Evolutionary conservation across 345 rosid species (phyloP).

Genomic region (Lumnitzera littorea): DNA sequence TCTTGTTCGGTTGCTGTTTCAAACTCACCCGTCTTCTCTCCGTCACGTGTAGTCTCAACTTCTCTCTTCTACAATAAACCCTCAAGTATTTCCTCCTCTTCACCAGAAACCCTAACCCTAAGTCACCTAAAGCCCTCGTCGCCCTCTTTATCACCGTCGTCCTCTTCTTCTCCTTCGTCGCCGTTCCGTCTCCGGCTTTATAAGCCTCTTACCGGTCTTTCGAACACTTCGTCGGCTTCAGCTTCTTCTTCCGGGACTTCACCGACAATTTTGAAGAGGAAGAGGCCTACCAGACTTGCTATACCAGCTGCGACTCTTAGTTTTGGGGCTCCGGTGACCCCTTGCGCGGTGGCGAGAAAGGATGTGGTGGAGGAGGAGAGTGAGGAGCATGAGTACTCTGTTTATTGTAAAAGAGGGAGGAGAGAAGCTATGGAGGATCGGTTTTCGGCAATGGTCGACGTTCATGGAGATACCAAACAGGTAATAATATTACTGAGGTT

Average conservation of each 20-base stretch:
- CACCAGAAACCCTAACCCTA: constrained; percentile 35
- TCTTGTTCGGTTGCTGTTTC: constrained; percentile 67
- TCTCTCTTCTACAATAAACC: constrained; percentile 58
- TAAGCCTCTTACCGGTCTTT: constrained; percentile 37
- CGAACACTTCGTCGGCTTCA: constrained; percentile 18
- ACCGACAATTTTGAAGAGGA: constrained; percentile 56
- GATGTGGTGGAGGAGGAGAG: constrained; percentile 40
- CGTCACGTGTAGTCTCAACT: constrained; percentile 27
- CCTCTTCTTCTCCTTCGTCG: constrained; percentile 56
- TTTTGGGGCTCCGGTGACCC: constrained; percentile 32
- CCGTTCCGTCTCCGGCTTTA: constrained; percentile 60
- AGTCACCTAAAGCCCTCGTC: constrained; percentile 43
- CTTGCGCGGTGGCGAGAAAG: constrained; percentile 18
- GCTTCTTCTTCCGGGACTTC: constrained; percentile 11
- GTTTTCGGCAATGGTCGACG: constrained; percentile 46
- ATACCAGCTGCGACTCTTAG: constrained; percentile 38
- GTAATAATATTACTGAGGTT: constrained; percentile 17
- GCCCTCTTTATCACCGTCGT: constrained; percentile 27
- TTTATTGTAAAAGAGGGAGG: constrained; percentile 83
- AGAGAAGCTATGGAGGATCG: constrained; percentile 94
- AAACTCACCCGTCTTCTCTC: constrained; percentile 78
- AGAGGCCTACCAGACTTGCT: constrained; percentile 65
- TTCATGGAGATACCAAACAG: constrained; percentile 62
- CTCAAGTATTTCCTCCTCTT: constrained; percentile 19
- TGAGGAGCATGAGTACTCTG: constrained; percentile 59